Evolutionary conservation across 2,329 filamentous ascomycete species (phyloP).

Genomic region (Aspergillus aculeatus): DNA sequence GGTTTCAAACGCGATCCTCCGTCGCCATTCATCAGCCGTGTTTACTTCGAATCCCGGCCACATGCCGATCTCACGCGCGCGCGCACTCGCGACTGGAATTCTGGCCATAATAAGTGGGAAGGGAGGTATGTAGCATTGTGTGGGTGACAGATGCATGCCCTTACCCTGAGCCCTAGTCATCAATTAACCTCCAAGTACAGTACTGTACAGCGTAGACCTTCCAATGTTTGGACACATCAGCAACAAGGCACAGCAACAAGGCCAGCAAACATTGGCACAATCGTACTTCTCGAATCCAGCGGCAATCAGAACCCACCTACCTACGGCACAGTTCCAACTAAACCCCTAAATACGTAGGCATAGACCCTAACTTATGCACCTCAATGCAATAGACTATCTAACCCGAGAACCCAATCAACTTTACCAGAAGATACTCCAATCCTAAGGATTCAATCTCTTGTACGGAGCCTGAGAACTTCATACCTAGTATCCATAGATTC

Average conservation of each 20-base stretch:
- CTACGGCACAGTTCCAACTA: too few species aligned
- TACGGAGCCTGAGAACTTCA: too few species aligned
- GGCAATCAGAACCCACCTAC: too few species aligned
- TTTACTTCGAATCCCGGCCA: conserved; percentile 10
- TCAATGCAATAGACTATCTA: too few species aligned
- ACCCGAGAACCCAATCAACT: too few species aligned
- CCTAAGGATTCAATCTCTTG: too few species aligned
- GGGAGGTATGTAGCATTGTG: conserved; percentile 5
- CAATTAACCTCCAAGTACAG: not conserved
- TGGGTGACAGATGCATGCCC: conserved; percentile 7
- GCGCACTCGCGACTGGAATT: conserved; percentile 7
- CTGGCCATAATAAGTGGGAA: not conserved
- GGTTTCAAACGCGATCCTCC: not conserved
- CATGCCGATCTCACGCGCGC: conserved; percentile 14
- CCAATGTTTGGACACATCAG: not conserved
- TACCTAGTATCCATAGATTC: too few species aligned
- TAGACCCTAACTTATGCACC: too few species aligned
- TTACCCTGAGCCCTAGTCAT: conserved; percentile 18
- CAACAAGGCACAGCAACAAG: not conserved
- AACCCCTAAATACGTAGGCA: too few species aligned
- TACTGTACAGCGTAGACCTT: too few species aligned
- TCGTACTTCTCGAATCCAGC: not conserved
- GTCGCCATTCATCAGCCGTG: not conserved
- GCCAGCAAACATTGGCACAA: not conserved
- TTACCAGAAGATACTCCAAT: too few species aligned